These are phyloP conservation scores for Perkinsus olseni DNA, from an alignment of 169 alveolate species.

Conservation along the genomic window DNA sequence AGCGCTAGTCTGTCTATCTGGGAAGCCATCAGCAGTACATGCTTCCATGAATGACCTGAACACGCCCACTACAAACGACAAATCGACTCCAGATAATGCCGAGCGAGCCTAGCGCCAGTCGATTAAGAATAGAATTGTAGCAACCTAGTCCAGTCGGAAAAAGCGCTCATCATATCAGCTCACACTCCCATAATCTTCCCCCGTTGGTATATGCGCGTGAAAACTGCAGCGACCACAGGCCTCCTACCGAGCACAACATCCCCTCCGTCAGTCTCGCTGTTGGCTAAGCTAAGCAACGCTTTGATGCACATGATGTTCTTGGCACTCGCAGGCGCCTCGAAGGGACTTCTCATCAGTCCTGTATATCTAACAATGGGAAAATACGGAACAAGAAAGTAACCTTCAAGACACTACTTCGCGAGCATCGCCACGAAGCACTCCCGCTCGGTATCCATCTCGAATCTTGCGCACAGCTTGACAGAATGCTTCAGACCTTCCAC, in stretches of 20 bases:
- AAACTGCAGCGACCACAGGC: conserved; percentile 17
- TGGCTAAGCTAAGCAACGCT: conserved; percentile 51
- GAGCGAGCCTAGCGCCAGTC: too few species aligned
- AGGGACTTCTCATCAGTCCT: conserved; percentile 42
- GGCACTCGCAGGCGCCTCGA: conserved; percentile 19
- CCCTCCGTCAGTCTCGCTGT: conserved; percentile 47
- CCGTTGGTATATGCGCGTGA: too few species aligned
- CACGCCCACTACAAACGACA: conserved; percentile 44
- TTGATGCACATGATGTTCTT: conserved; percentile 69
- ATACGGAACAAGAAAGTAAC: neutral
- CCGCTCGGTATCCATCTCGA: conserved; percentile 58
- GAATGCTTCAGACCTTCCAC: conserved; percentile 51
- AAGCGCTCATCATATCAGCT: too few species aligned
- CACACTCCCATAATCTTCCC: too few species aligned
- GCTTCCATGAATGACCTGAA: conserved; percentile 50
- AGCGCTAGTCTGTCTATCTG: neutral
- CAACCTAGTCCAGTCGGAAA: too few species aligned
- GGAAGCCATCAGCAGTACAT: conserved; percentile 44
- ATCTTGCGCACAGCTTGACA: conserved; percentile 56
- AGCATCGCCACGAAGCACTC: conserved; percentile 67
- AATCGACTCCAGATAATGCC: too few species aligned
- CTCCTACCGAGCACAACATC: conserved; percentile 14
- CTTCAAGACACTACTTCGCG: conserved; percentile 33
- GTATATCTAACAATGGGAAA: conserved; percentile 39
- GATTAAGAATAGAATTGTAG: too few species aligned